Evolutionary conservation across 768 basidiomycete species (phyloP), one percentile per base, ranked within the genome.

Genomic region (Leccinellum rugosiceps): DNA sequence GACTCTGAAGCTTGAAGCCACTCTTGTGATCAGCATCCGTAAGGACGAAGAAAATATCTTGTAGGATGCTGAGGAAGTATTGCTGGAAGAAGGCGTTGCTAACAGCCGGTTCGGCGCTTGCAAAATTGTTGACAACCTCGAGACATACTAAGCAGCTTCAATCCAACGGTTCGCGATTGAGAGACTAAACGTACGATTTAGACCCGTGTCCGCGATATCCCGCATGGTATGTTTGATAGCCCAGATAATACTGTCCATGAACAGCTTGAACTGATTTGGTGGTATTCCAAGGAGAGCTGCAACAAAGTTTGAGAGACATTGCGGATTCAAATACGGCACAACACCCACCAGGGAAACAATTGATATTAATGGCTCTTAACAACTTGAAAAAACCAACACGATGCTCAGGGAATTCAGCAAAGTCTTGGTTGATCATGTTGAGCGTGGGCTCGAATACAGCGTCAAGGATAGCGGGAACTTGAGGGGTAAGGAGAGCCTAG

Each of bases 221-320:
- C 96, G 85, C 93, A 97, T 94, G 15, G 93, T 98, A 76, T 99
- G 97, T 74, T 99, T 99, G 78, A 98, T 96, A n/a, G 94, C 96
- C 96, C 97, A 99, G 52, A 96, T 88, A 62, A 98, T 90, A 58
- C 93, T 94, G 73, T 98, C 96, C 86, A 97, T 98, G 73, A 97
- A 90, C 58, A 98, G 77, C 76, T 97, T 98, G 83, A 98, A 98
- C 75, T 97, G 92, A 47, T 81, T 75, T 10, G 94, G 89, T n/a
- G 94, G 92, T 58, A 97, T 82, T 25, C 83, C 84, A 56, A 96
- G 81, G 47, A 98, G 76, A 6, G 94, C 94, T 68, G 32, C 47
- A 23, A 43, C 1, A 5, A 19, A 14, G 32, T 15, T 15, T 61
- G 47, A 55, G 26, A 47, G 17, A 46, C 3, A 1, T 6, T 4